Conservation (phyloP, 2,329 filamentous ascomycete species). For the Sporothrix luriei region DNA sequence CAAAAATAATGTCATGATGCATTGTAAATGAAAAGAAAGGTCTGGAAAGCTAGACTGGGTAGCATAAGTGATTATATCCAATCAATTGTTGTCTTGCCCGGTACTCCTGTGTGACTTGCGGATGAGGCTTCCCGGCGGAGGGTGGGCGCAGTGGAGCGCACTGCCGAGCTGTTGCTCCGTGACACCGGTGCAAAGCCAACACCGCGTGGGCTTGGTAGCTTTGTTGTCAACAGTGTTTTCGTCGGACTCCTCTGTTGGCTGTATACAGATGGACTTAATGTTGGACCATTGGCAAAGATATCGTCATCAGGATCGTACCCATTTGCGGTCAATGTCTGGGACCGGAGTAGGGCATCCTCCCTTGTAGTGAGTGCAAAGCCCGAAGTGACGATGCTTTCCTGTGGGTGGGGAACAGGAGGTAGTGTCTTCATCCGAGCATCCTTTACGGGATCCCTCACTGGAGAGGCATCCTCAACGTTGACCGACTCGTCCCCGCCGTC, state of each 20-base stretch:
- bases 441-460: constrained; percentile 40
- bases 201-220: constrained; percentile 48
- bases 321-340: constrained; percentile 35
- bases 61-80: constrained; percentile 34
- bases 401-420: constrained; percentile 44
- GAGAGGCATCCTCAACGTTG: constrained; percentile 36
- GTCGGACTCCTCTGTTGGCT: constrained; percentile 46
- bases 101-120: constrained; percentile 24
- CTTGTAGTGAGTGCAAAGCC: constrained; percentile 27
- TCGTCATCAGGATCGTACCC: constrained; percentile 35
- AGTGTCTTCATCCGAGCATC: constrained; percentile 46
- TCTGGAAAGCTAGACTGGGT: background rate
- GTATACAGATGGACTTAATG: constrained; percentile 58
- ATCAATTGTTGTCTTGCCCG: constrained; percentile 30
- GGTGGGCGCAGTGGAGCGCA: constrained; percentile 9
- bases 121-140: constrained; percentile 26
- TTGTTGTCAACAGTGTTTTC: constrained; percentile 45
- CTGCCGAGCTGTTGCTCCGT: constrained; percentile 35
- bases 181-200: constrained; percentile 47
- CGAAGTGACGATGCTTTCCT: constrained; percentile 29
- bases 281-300: constrained; percentile 38
- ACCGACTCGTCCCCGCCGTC: background rate
- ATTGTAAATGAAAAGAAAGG: background rate
- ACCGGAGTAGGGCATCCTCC: background rate
- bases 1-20: constrained; percentile 10